Evolutionary conservation across 2,329 filamentous ascomycete genomes (phyloP), one percentile per base, ranked within the genome.

Genomic region (Arachnomyces sp.): DNA sequence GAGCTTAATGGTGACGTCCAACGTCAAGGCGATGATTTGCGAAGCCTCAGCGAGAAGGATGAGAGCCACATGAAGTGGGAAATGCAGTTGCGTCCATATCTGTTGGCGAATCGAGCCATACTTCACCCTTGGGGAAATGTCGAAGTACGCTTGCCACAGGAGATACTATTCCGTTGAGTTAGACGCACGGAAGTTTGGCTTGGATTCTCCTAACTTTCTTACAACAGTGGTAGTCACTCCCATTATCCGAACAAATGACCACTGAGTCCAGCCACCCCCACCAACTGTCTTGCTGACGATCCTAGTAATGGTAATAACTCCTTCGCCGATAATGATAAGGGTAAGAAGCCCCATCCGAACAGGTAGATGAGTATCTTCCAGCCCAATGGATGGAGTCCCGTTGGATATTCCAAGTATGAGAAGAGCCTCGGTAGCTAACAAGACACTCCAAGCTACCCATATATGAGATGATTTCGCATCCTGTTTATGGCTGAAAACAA

Each of bases 321-420:
- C 78, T 51, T 83, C 79, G 11, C 80, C 79, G 43, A 83, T 72
- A 41, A 84, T 77, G 44, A 83, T 80, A 35, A 82, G 66, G 0
- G 78, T 83, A 40, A 83, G 63, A 2, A 82, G 65, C 9, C 72
- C 74, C 70, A 83, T 74, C 7, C 80, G 71, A 51, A 79, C 75
- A 51, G 78, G 77, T 40, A 83, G 56, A 53, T 82, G 77, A 0
- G 77, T 82, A 41, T 73, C 67, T 44, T 76, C 72, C 52, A 83
- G 79, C 39, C 74, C 76, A 32, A 82, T 66, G 36, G 75, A 71
- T 3, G 71, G 65, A 55, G 70, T 80, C 16, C 66, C 58, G 36
- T 69, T 72, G 7, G 78, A 79, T 3, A 79, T 60, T 3, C 57
- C 58, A 28, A 82, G 67, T 3, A 73, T 69, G 4, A 67, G 50